phyloP scores from a whole-genome alignment of 352 stramenopile genomes.

The Phytophthora pistaciae region DNA sequence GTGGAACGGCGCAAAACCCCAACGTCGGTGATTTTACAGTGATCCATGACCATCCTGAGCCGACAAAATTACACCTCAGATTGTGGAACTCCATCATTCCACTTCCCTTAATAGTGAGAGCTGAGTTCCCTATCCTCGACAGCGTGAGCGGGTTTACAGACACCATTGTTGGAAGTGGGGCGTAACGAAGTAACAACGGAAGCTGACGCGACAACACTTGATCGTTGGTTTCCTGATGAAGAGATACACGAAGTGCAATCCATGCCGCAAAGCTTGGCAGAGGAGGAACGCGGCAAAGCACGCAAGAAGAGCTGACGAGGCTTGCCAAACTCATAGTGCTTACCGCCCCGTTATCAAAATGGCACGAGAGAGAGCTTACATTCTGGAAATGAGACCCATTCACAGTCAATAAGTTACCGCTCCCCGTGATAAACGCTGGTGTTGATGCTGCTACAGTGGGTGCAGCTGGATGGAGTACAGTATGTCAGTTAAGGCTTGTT shows the following conservation, averaged over 20 bases:
- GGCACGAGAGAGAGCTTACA: slow-evolving; percentile 39
- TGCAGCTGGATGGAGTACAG: slow-evolving; percentile 22
- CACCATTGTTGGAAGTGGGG: slow-evolving; percentile 34
- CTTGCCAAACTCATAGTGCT: slow-evolving; percentile 3
- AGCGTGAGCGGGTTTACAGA: slow-evolving; percentile 25
- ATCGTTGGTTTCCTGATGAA: slow-evolving; percentile 10
- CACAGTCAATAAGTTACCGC: slow-evolving; percentile 35
- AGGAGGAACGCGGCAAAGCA: slow-evolving; percentile 39
- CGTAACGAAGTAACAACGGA: slow-evolving; percentile 42
- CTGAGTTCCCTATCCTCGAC: slow-evolving; percentile 17
- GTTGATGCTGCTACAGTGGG: slow-evolving; percentile 30
- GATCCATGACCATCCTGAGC: slow-evolving; percentile 23
- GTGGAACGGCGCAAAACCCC: slow-evolving; percentile 23
- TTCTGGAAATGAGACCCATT: slow-evolving; percentile 39
- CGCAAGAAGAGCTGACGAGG: slow-evolving; percentile 36
- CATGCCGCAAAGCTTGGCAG: slow-evolving; percentile 32
- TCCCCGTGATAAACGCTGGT: slow-evolving; percentile 41
- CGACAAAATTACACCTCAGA: slow-evolving; percentile 39
- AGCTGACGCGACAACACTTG: background rate
- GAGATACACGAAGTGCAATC: slow-evolving; percentile 39
- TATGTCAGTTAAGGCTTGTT: background rate
- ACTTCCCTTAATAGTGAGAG: slow-evolving; percentile 25
- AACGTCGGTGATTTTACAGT: slow-evolving; percentile 17
- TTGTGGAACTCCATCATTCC: slow-evolving; percentile 34
- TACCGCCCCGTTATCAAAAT: slow-evolving; percentile 33